These are phyloP conservation scores for Candida insectorum DNA, from an alignment of 805 yeast species.

Conservation along the genomic window DNA sequence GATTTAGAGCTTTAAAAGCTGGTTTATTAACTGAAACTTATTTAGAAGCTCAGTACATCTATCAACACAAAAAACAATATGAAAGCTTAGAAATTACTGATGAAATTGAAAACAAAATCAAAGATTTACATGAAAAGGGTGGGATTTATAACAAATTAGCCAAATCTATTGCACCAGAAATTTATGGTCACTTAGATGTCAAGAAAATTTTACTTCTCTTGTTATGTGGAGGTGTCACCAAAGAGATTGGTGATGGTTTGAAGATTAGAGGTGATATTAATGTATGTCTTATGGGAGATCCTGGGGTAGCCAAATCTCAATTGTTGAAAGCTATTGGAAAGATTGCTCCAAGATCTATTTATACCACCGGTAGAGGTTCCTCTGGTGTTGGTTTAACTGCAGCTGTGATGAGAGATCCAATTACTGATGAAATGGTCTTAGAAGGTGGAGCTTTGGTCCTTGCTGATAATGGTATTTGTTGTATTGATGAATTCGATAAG, in stretches of 20 bases:
- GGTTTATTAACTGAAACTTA: conserved; percentile 94
- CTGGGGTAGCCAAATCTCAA: conserved; percentile 99
- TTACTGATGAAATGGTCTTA: conserved; percentile 96
- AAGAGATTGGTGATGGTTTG: conserved; percentile 94
- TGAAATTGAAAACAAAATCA: conserved; percentile 54
- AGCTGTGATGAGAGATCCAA: conserved; percentile 97
- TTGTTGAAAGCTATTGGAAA: conserved; percentile 84
- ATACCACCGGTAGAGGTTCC: conserved; percentile 97
- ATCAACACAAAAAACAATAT: conserved; percentile 87
- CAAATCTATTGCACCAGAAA: conserved; percentile 93
- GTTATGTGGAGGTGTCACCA: conserved; percentile 93
- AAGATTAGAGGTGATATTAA: conserved; percentile 96
- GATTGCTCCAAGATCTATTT: conserved; percentile 94
- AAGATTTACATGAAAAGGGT: conserved; percentile 53
- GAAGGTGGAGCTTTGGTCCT: conserved; percentile 98
- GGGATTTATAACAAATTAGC: conserved; percentile 79
- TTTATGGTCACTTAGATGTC: conserved; percentile 89
- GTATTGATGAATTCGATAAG: conserved; percentile 98
- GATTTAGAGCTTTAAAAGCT: conserved; percentile 87
- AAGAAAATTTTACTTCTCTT: conserved; percentile 84
- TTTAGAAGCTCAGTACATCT: conserved; percentile 79
- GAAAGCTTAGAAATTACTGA: conserved; percentile 58
- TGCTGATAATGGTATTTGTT: conserved; percentile 97
- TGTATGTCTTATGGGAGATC: conserved; percentile 96
- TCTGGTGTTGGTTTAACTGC: conserved; percentile 99